A percentile compares a stretch with the other conserved stretches of the same genome.
Evolutionary conservation across 1,284 basidiomycete genomes (phyloP).

Genomic region (Pseudozyma flocculosa): DNA sequence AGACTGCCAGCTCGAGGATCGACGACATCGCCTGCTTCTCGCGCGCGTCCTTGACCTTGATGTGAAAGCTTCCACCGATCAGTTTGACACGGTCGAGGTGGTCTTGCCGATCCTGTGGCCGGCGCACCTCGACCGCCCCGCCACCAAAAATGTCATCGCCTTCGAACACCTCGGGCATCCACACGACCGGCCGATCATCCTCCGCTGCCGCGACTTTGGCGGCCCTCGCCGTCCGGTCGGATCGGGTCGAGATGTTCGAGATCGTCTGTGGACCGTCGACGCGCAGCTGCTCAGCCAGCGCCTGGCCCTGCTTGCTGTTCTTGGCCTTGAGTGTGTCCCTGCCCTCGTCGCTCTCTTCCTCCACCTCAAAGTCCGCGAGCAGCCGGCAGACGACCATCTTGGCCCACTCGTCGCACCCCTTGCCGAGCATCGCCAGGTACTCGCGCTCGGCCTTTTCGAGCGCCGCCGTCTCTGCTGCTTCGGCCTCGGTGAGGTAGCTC

Average conservation of each 20-base stretch:
- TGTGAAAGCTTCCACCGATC: conserved; percentile 44
- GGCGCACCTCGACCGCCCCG: too few species aligned
- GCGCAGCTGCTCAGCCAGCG: too few species aligned
- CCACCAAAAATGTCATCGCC: conserved; percentile 33
- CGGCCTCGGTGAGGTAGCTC: conserved; percentile 22
- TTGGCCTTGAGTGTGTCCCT: too few species aligned
- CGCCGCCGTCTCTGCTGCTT: conserved; percentile 36
- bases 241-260: conserved; percentile 29
- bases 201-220: not conserved
- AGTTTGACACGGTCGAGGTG: conserved; percentile 22
- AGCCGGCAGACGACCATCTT: conserved; percentile 40
- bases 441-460: conserved; percentile 36
- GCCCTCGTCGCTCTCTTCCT: not conserved
- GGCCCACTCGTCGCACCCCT: conserved; percentile 39
- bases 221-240: conserved; percentile 32
- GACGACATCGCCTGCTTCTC: conserved; percentile 13
- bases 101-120: conserved; percentile 1
- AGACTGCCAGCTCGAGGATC: conserved; percentile 32
- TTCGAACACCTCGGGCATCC: conserved; percentile 32
- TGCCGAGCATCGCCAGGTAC: conserved; percentile 23
- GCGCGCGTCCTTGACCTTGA: conserved; percentile 17
- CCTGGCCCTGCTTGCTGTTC: too few species aligned
- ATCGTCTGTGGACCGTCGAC: too few species aligned
- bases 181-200: conserved; percentile 11
- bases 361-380: conserved; percentile 17